Evolutionary conservation across 108 stramenopile genomes (phyloP).

Genomic region (Licmophora abbreviata): DNA sequence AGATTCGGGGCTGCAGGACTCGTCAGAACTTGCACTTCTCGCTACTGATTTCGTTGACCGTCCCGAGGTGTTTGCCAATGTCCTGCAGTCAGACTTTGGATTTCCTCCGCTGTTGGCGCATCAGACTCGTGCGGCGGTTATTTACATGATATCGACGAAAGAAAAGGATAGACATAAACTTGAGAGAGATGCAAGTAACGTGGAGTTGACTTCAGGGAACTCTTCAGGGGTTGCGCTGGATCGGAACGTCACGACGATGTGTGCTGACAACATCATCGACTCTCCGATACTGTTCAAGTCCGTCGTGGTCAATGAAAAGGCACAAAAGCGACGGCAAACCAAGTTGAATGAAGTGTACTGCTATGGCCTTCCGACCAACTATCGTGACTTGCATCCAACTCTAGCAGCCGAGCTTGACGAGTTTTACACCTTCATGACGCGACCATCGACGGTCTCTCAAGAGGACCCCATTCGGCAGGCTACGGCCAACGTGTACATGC

Average conservation of each 20-base stretch:
- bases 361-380: constrained; percentile 53
- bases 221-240: not conserved
- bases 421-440: constrained; percentile 70
- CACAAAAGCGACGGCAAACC: constrained; percentile 21
- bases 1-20: too few relatives aligned
- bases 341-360: constrained; percentile 35
- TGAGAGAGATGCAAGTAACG: too few relatives aligned
- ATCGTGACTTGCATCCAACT: constrained; percentile 23
- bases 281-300: constrained; percentile 20
- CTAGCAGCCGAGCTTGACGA: constrained; percentile 48
- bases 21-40: constrained; percentile 11
- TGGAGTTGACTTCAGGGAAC: not conserved
- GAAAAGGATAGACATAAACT: too few relatives aligned
- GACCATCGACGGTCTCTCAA: constrained; percentile 42
- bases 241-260: not conserved
- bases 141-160: constrained; percentile 12
- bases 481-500: constrained; percentile 71
- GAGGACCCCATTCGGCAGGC: constrained; percentile 61
- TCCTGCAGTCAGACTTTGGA: constrained; percentile 34
- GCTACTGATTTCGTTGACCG: constrained; percentile 43
- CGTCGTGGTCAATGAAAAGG: constrained; percentile 57
- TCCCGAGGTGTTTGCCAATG: constrained; percentile 30
- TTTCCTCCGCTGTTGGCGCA: constrained; percentile 35
- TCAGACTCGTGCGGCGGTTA: constrained; percentile 28
- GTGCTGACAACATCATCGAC: not conserved